Evolutionary conservation across 2,329 filamentous ascomycete species (phyloP).

Genomic region (Phoma sp.): DNA sequence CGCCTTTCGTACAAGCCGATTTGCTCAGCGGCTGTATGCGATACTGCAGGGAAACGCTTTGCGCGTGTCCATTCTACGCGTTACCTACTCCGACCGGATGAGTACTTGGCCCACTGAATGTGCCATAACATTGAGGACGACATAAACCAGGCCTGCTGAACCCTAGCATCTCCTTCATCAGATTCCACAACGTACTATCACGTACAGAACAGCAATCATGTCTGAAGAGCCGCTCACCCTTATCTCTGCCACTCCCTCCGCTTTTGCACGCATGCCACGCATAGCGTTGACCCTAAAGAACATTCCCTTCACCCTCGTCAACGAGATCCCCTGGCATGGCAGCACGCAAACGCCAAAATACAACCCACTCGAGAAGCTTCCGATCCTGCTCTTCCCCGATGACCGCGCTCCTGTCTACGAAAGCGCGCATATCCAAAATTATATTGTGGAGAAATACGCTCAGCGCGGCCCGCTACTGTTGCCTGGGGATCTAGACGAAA

Average conservation of each 20-base stretch:
- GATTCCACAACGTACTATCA: too few species aligned
- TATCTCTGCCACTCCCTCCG: constrained; percentile 46
- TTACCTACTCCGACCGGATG: too few species aligned
- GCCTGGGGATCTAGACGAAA: constrained; percentile 17
- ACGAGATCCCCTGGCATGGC: constrained; percentile 53
- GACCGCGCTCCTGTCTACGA: constrained; percentile 18
- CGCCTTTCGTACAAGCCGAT: too few species aligned
- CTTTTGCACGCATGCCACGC: constrained; percentile 52
- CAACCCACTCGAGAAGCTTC: constrained; percentile 52
- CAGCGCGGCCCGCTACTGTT: constrained; percentile 13
- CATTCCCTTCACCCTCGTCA: constrained; percentile 50
- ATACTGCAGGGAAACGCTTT: too few species aligned
- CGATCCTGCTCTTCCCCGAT: constrained; percentile 42
- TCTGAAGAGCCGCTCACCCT: constrained; percentile 16
- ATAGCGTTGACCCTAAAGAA: constrained; percentile 49
- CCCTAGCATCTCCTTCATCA: too few species aligned
- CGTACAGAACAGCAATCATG: neutral
- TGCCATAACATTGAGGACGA: too few species aligned
- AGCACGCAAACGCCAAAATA: constrained; percentile 48
- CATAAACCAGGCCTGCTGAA: too few species aligned
- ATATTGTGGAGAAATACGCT: constrained; percentile 24
- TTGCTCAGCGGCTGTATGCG: too few species aligned
- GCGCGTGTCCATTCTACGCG: too few species aligned
- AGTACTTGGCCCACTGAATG: too few species aligned
- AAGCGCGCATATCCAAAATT: constrained; percentile 24